A percentile compares a stretch with the other conserved stretches of the same genome.
phyloP scores from a whole-genome alignment of 2,329 filamentous ascomycete species.

The Fusarium subglutinans region DNA sequence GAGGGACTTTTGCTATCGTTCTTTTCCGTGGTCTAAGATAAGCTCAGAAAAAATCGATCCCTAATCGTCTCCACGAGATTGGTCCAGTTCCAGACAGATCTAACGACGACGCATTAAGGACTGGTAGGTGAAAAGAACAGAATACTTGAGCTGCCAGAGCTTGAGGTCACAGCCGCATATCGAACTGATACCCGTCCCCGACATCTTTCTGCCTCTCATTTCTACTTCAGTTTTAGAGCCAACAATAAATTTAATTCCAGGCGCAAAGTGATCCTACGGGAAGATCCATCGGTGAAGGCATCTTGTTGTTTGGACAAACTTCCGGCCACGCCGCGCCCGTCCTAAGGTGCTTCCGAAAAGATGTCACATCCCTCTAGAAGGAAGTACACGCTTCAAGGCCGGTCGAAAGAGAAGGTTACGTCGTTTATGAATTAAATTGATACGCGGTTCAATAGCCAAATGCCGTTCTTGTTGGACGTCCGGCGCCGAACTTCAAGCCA shows the following conservation, averaged over 20 bases:
- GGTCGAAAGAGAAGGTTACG: neutral
- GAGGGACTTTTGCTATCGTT: neutral
- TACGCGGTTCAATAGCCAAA: no score
- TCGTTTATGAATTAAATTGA: fast-evolving
- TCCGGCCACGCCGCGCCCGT: neutral
- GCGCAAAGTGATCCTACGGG: no score
- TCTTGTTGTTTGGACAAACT: neutral
- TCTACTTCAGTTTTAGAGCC: no score
- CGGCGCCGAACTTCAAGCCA: neutral
- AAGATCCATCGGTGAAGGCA: neutral
- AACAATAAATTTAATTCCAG: fast-evolving
- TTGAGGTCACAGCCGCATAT: neutral
- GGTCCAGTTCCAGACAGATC: neutral
- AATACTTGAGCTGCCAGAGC: neutral
- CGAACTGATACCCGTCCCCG: neutral
- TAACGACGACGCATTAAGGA: no score
- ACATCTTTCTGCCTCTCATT: neutral
- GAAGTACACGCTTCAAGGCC: neutral
- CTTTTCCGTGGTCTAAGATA: neutral
- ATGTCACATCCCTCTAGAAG: neutral
- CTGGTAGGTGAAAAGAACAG: neutral
- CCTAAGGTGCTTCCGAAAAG: neutral
- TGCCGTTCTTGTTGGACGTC: no score
- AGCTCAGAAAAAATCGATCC: neutral
- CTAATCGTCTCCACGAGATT: neutral